phyloP scores from a whole-genome alignment of 331 rosid species.

The Spiraea crenata region DNA sequence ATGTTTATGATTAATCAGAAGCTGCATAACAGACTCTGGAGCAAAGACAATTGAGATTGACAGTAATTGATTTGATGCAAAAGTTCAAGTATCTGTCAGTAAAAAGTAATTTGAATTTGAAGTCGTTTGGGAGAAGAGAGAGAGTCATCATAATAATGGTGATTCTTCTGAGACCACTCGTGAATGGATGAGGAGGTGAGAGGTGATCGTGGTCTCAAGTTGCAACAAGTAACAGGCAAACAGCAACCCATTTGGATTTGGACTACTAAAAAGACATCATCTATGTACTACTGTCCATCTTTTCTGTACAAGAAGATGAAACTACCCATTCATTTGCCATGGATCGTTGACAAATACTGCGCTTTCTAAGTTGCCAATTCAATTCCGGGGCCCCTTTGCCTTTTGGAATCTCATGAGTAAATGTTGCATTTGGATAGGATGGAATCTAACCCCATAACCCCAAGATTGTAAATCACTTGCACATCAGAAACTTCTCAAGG shows the following conservation, averaged over 20 bases:
- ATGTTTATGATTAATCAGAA: too few relatives aligned
- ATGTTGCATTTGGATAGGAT: background rate
- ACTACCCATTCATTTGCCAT: background rate
- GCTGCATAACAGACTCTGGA: too few relatives aligned
- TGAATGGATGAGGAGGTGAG: conserved; percentile 14
- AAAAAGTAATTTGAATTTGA: too few relatives aligned
- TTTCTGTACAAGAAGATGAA: background rate
- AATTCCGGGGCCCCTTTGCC: background rate
- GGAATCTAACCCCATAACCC: background rate
- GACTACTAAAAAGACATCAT: background rate
- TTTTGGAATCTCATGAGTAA: too few relatives aligned
- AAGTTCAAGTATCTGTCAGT: background rate
- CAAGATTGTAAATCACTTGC: too few relatives aligned
- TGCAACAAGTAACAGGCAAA: background rate
- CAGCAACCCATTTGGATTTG: background rate
- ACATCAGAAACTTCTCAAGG: too few relatives aligned
- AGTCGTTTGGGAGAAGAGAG: too few relatives aligned
- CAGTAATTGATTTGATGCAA: too few relatives aligned
- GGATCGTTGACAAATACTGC: background rate
- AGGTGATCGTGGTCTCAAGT: background rate
- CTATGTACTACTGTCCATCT: too few relatives aligned
- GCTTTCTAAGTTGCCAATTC: background rate
- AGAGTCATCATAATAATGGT: too few relatives aligned
- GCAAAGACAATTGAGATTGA: too few relatives aligned
- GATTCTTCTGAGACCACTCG: conserved; percentile 20